Evolutionary conservation across 1,284 basidiomycete species (phyloP).

Genomic region (Boletus smithii): DNA sequence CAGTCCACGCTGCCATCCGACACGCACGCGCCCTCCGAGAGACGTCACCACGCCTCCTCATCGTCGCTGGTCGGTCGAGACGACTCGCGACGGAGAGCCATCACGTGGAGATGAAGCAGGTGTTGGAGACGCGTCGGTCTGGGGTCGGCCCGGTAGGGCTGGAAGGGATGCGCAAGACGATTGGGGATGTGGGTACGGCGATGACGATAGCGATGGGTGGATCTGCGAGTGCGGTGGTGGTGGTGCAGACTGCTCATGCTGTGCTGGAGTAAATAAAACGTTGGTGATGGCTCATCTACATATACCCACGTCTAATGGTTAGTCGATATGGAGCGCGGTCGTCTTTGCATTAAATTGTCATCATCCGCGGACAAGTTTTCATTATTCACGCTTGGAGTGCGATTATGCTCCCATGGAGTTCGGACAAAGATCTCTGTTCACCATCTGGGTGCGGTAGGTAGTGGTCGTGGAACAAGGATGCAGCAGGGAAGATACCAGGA

Average conservation of each 20-base stretch:
- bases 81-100: constrained; percentile 62
- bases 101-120: constrained; percentile 52
- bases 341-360: too few species aligned
- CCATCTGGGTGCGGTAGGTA: neutral
- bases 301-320: too few species aligned
- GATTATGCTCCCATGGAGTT: too few species aligned
- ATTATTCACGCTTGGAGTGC: too few species aligned
- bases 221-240: constrained; percentile 26
- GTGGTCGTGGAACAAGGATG: constrained; percentile 31
- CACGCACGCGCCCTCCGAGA: constrained; percentile 35
- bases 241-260: constrained; percentile 21
- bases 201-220: constrained; percentile 39
- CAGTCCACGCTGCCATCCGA: constrained; percentile 53
- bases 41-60: constrained; percentile 39
- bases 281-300: too few species aligned
- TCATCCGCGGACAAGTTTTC: too few species aligned
- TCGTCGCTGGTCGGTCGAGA: constrained; percentile 79
- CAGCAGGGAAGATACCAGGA: constrained; percentile 6
- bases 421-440: neutral
- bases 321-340: too few species aligned
- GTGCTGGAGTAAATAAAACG: neutral
- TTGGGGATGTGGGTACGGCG: constrained; percentile 73
- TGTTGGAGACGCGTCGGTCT: constrained; percentile 46
- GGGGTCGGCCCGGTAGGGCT: constrained; percentile 27
- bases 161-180: constrained; percentile 57